These are phyloP conservation scores for Cucurbita ficifolia DNA, from an alignment of 306 rosid genomes.

Conservation along the genomic window DNA sequence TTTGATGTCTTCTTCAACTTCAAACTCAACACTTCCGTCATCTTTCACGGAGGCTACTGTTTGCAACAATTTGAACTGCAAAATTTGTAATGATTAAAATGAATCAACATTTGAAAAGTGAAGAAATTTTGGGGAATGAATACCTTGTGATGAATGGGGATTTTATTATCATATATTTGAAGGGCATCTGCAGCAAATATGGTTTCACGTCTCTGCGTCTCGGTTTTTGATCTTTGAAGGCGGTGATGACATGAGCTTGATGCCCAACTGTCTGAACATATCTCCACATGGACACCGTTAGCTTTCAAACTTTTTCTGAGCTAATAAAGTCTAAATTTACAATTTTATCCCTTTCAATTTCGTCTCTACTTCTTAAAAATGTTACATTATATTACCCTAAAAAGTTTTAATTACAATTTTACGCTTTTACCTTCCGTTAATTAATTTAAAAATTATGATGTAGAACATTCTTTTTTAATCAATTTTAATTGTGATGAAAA, in stretches of 20 bases:
- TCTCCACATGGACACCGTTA: constrained; percentile 34
- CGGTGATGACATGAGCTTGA: constrained; percentile 28
- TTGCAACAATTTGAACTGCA: constrained; percentile 75
- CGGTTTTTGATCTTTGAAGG: constrained; percentile 66
- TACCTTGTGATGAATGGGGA: constrained; percentile 63
- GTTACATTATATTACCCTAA: no score
- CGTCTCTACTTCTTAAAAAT: no score
- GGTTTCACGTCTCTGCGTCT: constrained; percentile 34
- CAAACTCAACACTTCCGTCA: constrained; percentile 88
- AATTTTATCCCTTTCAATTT: no score
- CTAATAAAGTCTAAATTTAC: no score
- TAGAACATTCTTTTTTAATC: no score
- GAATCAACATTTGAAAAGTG: neutral
- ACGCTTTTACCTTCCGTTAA: no score
- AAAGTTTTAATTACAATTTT: no score
- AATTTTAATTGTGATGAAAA: no score
- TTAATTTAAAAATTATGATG: no score
- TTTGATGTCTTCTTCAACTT: constrained; percentile 64
- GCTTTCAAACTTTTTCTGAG: no score
- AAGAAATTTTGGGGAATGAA: neutral
- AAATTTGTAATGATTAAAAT: constrained; percentile 13
- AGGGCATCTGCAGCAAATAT: constrained; percentile 59
- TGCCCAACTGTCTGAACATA: constrained; percentile 22
- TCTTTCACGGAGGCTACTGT: constrained; percentile 86
- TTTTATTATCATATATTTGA: constrained; percentile 46